phyloP scores from a whole-genome alignment of 345 rosid genomes.

The Eucalyptus curtisii region DNA sequence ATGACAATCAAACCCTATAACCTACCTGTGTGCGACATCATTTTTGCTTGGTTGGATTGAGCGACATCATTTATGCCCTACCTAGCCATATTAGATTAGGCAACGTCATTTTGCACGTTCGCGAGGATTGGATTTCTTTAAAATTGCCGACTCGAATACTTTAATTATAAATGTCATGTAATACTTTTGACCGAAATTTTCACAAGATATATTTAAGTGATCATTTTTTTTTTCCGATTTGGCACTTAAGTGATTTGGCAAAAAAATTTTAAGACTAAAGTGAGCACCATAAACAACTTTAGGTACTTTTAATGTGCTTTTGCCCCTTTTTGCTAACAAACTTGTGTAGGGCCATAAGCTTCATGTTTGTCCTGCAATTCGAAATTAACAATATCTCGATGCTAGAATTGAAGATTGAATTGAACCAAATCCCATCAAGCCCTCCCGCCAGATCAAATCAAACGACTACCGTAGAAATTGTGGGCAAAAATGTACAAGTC shows the following conservation, averaged over 20 bases:
- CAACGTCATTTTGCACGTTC: neutral
- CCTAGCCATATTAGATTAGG: neutral
- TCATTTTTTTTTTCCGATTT: too few relatives aligned
- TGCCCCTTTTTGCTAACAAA: neutral
- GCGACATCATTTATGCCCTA: neutral
- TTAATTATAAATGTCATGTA: too few relatives aligned
- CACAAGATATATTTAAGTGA: fast-evolving
- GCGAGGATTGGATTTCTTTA: neutral
- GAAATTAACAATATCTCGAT: neutral
- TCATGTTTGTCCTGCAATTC: neutral
- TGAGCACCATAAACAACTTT: fast-evolving
- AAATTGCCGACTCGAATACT: fast-evolving
- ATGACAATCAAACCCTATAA: neutral
- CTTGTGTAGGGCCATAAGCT: neutral
- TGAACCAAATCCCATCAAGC: too few relatives aligned
- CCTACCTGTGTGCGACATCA: neutral
- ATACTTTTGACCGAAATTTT: fast-evolving
- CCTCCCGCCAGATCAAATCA: neutral
- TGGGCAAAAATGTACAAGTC: neutral
- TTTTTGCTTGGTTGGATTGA: neutral
- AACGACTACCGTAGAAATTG: neutral
- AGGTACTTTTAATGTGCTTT: fast-evolving
- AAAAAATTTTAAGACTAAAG: fast-evolving
- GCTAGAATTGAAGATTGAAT: neutral
- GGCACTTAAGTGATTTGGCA: fast-evolving